A percentile compares a stretch with the other conserved stretches of the same genome.
phyloP scores from a whole-genome alignment of 2,329 filamentous ascomycete species.

The Stemphylium lycopersici region DNA sequence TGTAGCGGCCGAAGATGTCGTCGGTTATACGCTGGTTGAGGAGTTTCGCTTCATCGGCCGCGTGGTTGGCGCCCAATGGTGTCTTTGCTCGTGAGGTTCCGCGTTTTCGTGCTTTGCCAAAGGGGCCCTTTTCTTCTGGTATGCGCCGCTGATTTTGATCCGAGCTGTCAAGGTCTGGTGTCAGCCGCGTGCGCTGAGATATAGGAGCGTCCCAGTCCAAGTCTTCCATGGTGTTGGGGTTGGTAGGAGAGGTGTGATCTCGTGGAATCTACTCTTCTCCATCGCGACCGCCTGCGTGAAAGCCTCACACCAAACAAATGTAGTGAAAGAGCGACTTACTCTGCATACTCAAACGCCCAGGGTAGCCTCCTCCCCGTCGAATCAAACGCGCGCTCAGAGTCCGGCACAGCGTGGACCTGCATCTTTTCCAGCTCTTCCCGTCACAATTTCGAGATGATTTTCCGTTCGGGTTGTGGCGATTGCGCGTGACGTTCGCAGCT shows the following conservation, averaged over 20 bases:
- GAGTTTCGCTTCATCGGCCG: slow-evolving; percentile 58
- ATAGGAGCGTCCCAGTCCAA: neutral
- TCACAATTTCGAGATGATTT: neutral
- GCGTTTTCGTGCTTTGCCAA: slow-evolving; percentile 59
- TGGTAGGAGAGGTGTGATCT: neutral
- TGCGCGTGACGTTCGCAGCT: slow-evolving; percentile 5
- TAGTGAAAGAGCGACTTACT: slow-evolving; percentile 53
- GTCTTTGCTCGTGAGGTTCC: slow-evolving; percentile 60
- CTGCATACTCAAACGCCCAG: slow-evolving; percentile 68
- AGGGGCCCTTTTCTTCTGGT: slow-evolving; percentile 66
- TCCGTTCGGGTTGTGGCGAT: slow-evolving; percentile 7
- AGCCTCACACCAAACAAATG: neutral
- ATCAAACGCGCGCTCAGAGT: slow-evolving; percentile 66
- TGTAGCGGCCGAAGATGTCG: slow-evolving; percentile 52
- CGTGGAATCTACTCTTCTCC: neutral
- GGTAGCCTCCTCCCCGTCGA: slow-evolving; percentile 64
- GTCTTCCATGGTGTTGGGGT: neutral
- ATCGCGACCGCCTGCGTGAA: neutral
- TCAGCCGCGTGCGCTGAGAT: slow-evolving; percentile 17
- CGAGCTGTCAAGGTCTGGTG: slow-evolving; percentile 28
- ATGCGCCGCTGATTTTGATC: slow-evolving; percentile 59
- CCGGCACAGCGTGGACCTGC: slow-evolving; percentile 70
- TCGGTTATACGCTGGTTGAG: slow-evolving; percentile 56
- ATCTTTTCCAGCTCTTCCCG: slow-evolving; percentile 49
- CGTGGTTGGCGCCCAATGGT: slow-evolving; percentile 61